phyloP scores from a whole-genome alignment of 148 eudicot genomes.

The Rhododendron ovatum region DNA sequence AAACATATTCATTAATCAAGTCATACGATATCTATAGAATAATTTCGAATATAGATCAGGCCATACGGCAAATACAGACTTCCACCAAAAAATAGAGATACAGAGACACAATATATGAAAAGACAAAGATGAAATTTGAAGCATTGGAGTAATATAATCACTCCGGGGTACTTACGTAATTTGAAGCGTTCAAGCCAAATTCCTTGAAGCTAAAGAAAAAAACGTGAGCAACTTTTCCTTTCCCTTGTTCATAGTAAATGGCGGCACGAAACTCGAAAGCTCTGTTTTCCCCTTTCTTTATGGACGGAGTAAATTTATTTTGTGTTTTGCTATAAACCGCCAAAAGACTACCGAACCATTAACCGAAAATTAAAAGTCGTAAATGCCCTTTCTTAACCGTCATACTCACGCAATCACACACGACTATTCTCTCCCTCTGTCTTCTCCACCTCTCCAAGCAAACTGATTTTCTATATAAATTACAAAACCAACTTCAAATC shows the following conservation, averaged over 20 bases:
- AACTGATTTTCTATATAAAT: neutral
- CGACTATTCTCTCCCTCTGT: neutral
- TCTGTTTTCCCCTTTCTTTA: neutral
- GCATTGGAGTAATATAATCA: no score
- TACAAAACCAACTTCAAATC: neutral
- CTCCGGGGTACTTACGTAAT: neutral
- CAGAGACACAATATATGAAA: no score
- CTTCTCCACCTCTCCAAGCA: neutral
- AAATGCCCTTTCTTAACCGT: neutral
- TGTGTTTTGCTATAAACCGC: neutral
- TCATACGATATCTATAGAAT: no score
- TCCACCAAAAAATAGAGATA: no score
- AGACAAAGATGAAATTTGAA: no score
- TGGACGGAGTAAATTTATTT: neutral
- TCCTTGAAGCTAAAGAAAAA: neutral
- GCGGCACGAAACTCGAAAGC: constrained; percentile 1
- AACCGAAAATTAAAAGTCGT: neutral
- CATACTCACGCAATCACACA: neutral
- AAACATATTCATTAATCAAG: no score
- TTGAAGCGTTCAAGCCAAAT: neutral
- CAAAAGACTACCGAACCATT: neutral
- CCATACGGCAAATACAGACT: no score
- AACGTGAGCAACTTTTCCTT: neutral
- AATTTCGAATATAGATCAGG: no score
- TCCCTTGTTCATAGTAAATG: neutral